These are phyloP conservation scores for Phytomonas sp. DNA, from an alignment of 208 protist species.

Conservation along the genomic window DNA sequence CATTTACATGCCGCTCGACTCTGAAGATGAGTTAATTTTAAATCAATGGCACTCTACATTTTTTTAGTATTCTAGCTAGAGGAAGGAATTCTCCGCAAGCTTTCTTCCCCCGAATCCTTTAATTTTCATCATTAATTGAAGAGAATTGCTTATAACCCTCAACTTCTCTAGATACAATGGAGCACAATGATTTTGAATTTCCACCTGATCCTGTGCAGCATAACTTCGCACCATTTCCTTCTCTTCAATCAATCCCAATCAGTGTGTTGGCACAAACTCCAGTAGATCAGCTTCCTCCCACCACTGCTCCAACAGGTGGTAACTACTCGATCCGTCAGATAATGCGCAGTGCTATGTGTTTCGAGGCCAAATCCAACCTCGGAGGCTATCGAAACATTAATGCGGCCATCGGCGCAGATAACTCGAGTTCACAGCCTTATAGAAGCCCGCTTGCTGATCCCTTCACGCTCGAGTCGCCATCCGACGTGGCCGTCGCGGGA, in stretches of 20 bases:
- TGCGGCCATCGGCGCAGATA: neutral
- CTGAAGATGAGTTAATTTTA: neutral
- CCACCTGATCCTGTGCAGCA: conserved; percentile 48
- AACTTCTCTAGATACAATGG: conserved; percentile 12
- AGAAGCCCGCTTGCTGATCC: neutral
- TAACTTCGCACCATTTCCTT: conserved; percentile 15
- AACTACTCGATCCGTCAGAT: conserved; percentile 53
- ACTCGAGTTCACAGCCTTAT: neutral
- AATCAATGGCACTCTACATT: neutral
- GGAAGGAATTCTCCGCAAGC: neutral
- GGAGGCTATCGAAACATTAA: neutral
- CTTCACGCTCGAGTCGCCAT: conserved; percentile 7
- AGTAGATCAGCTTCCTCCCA: conserved; percentile 73
- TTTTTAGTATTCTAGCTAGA: conserved; percentile 9
- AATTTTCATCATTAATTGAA: conserved; percentile 3
- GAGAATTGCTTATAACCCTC: neutral
- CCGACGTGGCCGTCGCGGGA: conserved; percentile 1
- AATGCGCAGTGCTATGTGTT: conserved; percentile 31
- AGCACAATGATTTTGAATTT: conserved; percentile 79
- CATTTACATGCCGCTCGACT: neutral
- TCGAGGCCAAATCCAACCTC: neutral
- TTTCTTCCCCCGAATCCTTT: conserved; percentile 6
- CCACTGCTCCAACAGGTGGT: conserved; percentile 25
- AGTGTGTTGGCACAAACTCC: conserved; percentile 42
- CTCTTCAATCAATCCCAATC: conserved; percentile 26